Evolutionary conservation across 1,139 yeast species (phyloP), one percentile per base, ranked within the genome.

Genomic region (Spathaspora sp.): DNA sequence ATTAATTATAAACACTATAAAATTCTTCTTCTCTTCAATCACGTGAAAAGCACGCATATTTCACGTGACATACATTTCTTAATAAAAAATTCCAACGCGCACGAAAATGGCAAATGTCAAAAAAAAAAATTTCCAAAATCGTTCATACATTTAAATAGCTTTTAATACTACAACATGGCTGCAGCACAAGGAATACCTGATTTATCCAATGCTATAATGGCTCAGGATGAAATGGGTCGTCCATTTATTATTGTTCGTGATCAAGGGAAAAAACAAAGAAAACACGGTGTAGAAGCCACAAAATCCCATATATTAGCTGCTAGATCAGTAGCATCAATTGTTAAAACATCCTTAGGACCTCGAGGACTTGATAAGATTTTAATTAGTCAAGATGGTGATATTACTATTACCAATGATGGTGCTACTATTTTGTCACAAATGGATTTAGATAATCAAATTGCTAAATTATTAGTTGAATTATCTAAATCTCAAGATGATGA

Each of bases 201-300:
- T 67, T 76, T 93, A 79, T 90, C 97, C 57, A 93, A 93, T 63
- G 99, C 99, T 68, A 89, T 93, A 59, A 89, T 93, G 74, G 98
- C 99, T 6, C 98, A 93, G 70, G 99, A 95, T 67, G 99, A 95
- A 69, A 89, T 88, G 91, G 99, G 99, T 26, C 84, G 98, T 70
- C 99, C 99, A 16, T 89, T 95, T 65, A 91, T 95, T 61, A 93
- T 95, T 64, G 99, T 95, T 47, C 82, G 95, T 65, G 99, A 95
- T 67, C 99, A 95, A 69, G 98, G 97, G 23, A 82, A 82, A 58
- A 95, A 95, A 68, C 86, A 89, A 65, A 83, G 96, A 70, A 83
- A 86, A 45, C 97, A 89, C 59, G 99, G 99, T 17, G 70, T 86
- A 49, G 99, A 95, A 58, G 99, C 99, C 37, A 89, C 95, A 59